Evolutionary conservation across 345 rosid genomes (phyloP).

Genomic region (Carallia pectinifolia): DNA sequence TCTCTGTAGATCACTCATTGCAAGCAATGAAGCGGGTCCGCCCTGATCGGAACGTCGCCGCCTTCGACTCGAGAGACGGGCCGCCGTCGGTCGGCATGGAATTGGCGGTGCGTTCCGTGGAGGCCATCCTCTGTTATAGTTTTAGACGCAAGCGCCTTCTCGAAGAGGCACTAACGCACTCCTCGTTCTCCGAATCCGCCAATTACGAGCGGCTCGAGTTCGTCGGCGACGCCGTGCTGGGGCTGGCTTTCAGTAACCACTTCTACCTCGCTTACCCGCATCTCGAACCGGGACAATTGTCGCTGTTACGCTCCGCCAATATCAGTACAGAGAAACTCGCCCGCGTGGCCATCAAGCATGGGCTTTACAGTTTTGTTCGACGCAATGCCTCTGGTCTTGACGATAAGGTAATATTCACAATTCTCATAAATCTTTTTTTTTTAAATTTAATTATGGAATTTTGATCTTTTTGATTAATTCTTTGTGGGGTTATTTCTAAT

Average conservation of each 20-base stretch:
- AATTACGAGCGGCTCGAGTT: constrained; percentile 80
- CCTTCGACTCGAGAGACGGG: no score
- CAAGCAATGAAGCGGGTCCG: no score
- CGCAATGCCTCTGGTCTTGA: constrained; percentile 46
- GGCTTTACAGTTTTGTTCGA: constrained; percentile 43
- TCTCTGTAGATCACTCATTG: no score
- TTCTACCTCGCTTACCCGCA: constrained; percentile 49
- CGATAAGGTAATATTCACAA: constrained; percentile 26
- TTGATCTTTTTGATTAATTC: background rate
- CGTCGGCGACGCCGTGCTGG: constrained; percentile 66
- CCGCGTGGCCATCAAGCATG: constrained; percentile 57
- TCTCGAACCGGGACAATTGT: constrained; percentile 50
- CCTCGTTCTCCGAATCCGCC: constrained; percentile 39
- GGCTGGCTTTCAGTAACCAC: constrained; percentile 47
- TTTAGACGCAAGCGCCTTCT: constrained; percentile 50
- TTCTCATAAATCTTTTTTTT: no score
- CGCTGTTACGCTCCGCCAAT: constrained; percentile 61
- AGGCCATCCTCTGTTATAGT: constrained; percentile 47
- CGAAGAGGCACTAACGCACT: constrained; percentile 66
- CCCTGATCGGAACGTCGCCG: no score
- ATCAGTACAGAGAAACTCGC: constrained; percentile 82
- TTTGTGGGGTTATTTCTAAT: background rate
- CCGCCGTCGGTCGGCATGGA: constrained; percentile 25
- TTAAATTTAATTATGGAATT: background rate
- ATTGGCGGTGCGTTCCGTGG: constrained; percentile 40